These are phyloP conservation scores for Yarrowia deformans DNA, from an alignment of 805 yeast genomes.

Conservation along the genomic window DNA sequence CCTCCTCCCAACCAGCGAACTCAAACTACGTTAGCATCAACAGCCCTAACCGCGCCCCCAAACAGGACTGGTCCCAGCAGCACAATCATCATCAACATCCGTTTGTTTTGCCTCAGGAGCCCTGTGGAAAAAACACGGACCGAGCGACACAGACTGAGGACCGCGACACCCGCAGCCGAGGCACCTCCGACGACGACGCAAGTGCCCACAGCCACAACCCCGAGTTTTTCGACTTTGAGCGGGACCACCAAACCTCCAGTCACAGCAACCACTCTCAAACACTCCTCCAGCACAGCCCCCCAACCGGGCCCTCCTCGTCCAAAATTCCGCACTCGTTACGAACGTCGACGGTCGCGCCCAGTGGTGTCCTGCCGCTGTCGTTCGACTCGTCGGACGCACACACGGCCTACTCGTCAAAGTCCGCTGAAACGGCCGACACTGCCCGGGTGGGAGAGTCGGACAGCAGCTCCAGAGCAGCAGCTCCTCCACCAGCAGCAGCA, in stretches of 20 bases:
- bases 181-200: not conserved
- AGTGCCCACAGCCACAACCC: not conserved
- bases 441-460: not conserved
- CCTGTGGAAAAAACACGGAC: constrained; percentile 4
- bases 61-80: constrained; percentile 35
- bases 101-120: constrained; percentile 28
- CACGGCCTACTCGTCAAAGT: constrained; percentile 17
- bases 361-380: constrained; percentile 30
- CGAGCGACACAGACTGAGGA: constrained; percentile 30
- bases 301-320: not conserved
- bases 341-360: constrained; percentile 6
- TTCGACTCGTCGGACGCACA: constrained; percentile 16
- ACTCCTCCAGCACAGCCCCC: constrained; percentile 28
- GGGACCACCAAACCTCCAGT: not conserved
- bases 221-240: not conserved
- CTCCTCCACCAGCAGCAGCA: no score
- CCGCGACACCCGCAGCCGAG: not conserved
- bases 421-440: constrained; percentile 11
- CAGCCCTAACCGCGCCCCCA: constrained; percentile 35
- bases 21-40: constrained; percentile 2
- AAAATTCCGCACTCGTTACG: constrained; percentile 38
- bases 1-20: constrained; percentile 22
- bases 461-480: no score
- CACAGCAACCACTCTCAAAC: not conserved
- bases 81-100: constrained; percentile 13